Evolutionary conservation across 345 rosid species (phyloP).

Genomic region (Brassica carinata): DNA sequence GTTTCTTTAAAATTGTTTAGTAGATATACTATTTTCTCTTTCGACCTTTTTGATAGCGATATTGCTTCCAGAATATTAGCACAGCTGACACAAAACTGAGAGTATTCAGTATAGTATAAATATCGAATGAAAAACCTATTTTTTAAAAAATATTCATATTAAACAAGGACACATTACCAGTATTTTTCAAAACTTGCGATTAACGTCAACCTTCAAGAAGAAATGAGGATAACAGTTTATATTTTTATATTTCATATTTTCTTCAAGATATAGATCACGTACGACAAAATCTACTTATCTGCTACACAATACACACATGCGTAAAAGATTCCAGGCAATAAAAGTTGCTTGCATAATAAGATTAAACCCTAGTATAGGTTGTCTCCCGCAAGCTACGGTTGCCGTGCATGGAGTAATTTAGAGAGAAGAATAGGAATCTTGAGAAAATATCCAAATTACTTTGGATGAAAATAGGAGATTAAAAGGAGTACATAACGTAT

Average conservation of each 20-base stretch:
- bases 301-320: constrained; percentile 26
- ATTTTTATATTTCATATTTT: background rate
- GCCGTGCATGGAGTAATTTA: constrained; percentile 25
- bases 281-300: constrained; percentile 33
- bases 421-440: background rate
- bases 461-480: background rate
- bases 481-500: constrained; percentile 62
- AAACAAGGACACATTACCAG: background rate
- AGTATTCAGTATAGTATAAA: constrained; percentile 21
- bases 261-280: constrained; percentile 28
- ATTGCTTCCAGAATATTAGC: constrained; percentile 28
- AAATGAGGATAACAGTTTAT: background rate
- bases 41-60: constrained; percentile 5
- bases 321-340: constrained; percentile 17
- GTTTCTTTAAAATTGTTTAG: background rate
- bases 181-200: background rate
- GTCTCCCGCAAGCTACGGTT: constrained; percentile 26
- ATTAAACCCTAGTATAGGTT: constrained; percentile 21
- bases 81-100: constrained; percentile 34
- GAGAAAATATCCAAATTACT: background rate
- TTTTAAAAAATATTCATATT: background rate
- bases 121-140: background rate
- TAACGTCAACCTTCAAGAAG: background rate
- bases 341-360: constrained; percentile 18
- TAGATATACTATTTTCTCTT: constrained; percentile 1